phyloP scores from a whole-genome alignment of 78 protist species.

The Guillardia theta region DNA sequence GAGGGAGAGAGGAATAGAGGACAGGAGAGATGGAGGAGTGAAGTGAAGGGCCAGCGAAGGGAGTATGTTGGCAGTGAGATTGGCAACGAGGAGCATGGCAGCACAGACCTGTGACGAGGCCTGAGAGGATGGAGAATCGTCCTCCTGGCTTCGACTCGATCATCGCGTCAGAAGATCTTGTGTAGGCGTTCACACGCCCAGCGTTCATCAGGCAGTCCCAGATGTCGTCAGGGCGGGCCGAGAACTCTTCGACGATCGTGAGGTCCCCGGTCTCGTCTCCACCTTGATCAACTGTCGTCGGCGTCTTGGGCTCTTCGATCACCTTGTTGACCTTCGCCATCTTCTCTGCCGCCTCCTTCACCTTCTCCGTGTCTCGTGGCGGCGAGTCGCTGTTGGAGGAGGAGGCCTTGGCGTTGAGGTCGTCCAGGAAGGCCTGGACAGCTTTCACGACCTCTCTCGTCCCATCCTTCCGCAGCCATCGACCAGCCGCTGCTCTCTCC shows the following conservation, averaged over 20 bases:
- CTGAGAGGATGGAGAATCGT: neutral
- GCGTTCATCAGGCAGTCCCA: neutral
- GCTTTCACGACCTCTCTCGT: neutral
- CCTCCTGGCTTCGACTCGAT: neutral
- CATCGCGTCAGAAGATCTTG: neutral
- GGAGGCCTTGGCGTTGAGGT: neutral
- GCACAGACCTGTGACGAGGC: neutral
- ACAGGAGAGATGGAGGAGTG: neutral
- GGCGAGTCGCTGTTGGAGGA: neutral
- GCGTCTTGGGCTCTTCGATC: neutral
- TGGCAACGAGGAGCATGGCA: neutral
- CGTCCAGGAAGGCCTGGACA: neutral
- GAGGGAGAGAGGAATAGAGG: neutral
- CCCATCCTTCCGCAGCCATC: neutral
- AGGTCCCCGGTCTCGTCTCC: neutral
- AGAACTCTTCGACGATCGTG: neutral
- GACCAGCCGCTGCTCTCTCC: neutral
- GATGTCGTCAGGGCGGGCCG: neutral
- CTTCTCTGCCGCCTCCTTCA: neutral
- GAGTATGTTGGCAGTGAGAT: neutral
- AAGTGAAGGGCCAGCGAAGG: neutral
- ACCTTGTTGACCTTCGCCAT: slow-evolving; percentile 12
- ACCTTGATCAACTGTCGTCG: neutral
- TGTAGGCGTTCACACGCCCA: neutral
- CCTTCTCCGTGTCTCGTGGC: neutral